Conservation (phyloP, 2,329 filamentous ascomycete species). For the Aspergillus transmontanensis region DNA sequence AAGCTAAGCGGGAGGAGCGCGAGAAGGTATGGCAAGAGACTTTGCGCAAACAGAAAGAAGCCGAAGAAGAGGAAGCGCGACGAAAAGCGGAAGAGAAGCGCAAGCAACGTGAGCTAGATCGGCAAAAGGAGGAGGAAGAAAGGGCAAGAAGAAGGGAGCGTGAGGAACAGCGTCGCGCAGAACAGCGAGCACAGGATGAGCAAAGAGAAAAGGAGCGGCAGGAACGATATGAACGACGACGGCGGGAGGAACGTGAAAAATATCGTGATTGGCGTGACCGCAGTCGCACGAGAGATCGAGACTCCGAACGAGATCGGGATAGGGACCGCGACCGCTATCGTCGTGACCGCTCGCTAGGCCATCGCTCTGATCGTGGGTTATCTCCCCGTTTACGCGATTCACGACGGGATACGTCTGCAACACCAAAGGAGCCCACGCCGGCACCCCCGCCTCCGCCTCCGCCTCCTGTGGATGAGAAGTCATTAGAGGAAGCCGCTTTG, state of each 20-base stretch:
- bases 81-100: slow-evolving; percentile 45
- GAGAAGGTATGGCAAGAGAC: slow-evolving; percentile 53
- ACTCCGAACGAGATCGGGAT: slow-evolving; percentile 24
- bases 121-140: slow-evolving; percentile 48
- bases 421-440: slow-evolving; percentile 38
- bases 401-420: slow-evolving; percentile 33
- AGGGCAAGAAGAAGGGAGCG: slow-evolving; percentile 54
- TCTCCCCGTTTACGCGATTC: slow-evolving; percentile 35
- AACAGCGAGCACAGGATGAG: slow-evolving; percentile 55
- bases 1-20: slow-evolving; percentile 54
- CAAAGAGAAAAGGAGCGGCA: slow-evolving; percentile 55
- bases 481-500: slow-evolving; percentile 58
- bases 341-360: slow-evolving; percentile 32
- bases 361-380: slow-evolving; percentile 35
- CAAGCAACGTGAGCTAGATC: slow-evolving; percentile 46
- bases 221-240: slow-evolving; percentile 47
- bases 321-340: slow-evolving; percentile 30
- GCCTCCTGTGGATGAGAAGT: slow-evolving; percentile 54
- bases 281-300: slow-evolving; percentile 38
- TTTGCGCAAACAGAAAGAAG: slow-evolving; percentile 55
- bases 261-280: slow-evolving; percentile 43
- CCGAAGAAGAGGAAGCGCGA: slow-evolving; percentile 47
- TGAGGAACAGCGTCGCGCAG: slow-evolving; percentile 52
- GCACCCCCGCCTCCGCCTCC: slow-evolving; percentile 25
- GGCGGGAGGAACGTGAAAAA: slow-evolving; percentile 50